Percentiles rank a stretch among this genome's conserved stretches.
phyloP scores from a whole-genome alignment of 352 stramenopile genomes.

The Phytophthora cajani region DNA sequence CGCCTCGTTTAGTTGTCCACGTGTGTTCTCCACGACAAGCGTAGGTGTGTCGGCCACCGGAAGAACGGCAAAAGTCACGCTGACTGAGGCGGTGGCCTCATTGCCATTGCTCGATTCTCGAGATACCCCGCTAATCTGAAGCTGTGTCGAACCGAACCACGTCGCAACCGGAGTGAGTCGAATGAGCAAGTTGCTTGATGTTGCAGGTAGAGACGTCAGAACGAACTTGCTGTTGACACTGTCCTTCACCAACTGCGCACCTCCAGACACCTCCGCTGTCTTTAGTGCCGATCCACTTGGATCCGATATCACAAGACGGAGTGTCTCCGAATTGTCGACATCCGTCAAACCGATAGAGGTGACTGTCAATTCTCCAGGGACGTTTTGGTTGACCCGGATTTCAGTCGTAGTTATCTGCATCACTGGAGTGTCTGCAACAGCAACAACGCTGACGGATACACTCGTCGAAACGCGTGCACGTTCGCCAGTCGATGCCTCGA shows the following conservation, averaged over 20 bases:
- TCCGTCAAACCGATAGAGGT: constrained; percentile 38
- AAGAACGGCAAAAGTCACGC: constrained; percentile 37
- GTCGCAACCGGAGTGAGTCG: constrained; percentile 30
- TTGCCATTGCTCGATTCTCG: constrained; percentile 39
- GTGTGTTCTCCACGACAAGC: constrained; percentile 45
- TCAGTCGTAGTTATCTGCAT: constrained; percentile 23
- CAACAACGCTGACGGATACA: constrained; percentile 36
- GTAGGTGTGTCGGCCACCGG: constrained; percentile 49
- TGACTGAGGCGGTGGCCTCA: constrained; percentile 20
- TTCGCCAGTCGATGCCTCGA: constrained; percentile 37
- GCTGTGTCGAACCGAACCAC: constrained; percentile 46
- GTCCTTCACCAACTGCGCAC: constrained; percentile 34
- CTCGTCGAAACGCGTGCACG: constrained; percentile 21
- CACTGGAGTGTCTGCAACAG: constrained; percentile 46
- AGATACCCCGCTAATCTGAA: constrained; percentile 45
- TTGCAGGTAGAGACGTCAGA: constrained; percentile 20
- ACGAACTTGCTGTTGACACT: constrained; percentile 31
- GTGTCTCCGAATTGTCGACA: constrained; percentile 50
- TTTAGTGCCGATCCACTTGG: constrained; percentile 26
- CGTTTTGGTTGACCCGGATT: constrained; percentile 47
- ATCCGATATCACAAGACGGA: constrained; percentile 44
- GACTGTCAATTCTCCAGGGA: constrained; percentile 36
- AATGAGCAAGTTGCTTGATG: constrained; percentile 29
- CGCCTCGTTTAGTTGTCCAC: constrained; percentile 39
- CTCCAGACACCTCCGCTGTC: constrained; percentile 28